Evolutionary conservation across 2,329 filamentous ascomycete genomes (phyloP).

Genomic region (Pezicula carpinea): DNA sequence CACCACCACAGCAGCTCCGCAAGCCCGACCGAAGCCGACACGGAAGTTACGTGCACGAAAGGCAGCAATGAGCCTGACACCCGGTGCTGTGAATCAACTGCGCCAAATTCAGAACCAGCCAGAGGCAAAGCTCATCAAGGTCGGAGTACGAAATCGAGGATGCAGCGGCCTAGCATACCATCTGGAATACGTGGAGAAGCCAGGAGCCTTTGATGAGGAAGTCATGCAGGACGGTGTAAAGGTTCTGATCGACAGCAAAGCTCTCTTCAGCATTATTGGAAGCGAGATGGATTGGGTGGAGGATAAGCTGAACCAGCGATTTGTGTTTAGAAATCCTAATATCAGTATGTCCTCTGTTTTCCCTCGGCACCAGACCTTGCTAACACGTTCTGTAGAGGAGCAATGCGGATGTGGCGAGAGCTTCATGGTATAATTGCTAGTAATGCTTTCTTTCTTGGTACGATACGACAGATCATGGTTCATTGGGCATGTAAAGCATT

Average conservation of each 20-base stretch:
- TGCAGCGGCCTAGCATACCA: slow-evolving; percentile 93
- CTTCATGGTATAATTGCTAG: slow-evolving; percentile 66
- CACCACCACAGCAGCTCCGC: slow-evolving; percentile 29
- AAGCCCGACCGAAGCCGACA: slow-evolving; percentile 44
- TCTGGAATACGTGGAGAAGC: slow-evolving; percentile 90
- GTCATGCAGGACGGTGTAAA: slow-evolving; percentile 96
- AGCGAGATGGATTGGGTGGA: slow-evolving; percentile 99
- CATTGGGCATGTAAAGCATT: slow-evolving; percentile 23
- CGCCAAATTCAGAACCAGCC: slow-evolving; percentile 75
- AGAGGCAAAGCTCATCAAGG: slow-evolving; percentile 86
- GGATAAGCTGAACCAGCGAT: slow-evolving; percentile 87
- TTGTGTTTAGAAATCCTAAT: slow-evolving; percentile 95
- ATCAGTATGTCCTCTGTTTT: slow-evolving; percentile 68
- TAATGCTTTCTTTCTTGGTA: slow-evolving; percentile 5
- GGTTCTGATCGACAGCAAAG: slow-evolving; percentile 95
- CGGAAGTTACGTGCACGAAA: slow-evolving; percentile 76
- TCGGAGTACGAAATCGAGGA: slow-evolving; percentile 89
- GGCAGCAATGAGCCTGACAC: slow-evolving; percentile 83
- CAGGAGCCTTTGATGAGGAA: slow-evolving; percentile 81
- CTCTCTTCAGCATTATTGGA: slow-evolving; percentile 94
- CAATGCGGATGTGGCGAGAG: slow-evolving; percentile 95
- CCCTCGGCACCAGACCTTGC: slow-evolving; percentile 8
- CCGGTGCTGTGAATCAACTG: slow-evolving; percentile 74
- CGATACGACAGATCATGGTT: slow-evolving; percentile 8
- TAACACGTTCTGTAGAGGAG: slow-evolving; percentile 61